phyloP scores from a whole-genome alignment of 176 grass and related monocot genomes.

The Musa acuminata region DNA sequence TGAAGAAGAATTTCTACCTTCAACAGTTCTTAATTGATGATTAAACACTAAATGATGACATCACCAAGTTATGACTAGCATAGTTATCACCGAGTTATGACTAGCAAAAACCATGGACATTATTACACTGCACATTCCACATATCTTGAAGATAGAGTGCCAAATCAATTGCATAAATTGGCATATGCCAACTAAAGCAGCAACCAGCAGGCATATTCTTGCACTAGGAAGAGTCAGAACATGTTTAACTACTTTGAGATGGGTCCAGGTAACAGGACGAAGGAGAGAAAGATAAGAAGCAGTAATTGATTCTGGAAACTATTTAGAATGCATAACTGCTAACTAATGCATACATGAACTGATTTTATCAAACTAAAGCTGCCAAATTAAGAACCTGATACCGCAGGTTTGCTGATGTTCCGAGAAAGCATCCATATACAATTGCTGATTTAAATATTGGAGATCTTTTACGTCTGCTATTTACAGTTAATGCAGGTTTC shows the following conservation, averaged over 20 bases:
- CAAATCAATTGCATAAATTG: background rate
- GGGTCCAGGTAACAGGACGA: background rate
- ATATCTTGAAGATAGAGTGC: too few species aligned
- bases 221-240: background rate
- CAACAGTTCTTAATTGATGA: too few species aligned
- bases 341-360: too few species aligned
- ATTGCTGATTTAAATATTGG: constrained; percentile 68
- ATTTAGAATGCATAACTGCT: background rate
- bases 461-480: constrained; percentile 39
- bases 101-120: too few species aligned
- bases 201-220: background rate
- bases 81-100: background rate
- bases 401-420: constrained; percentile 89
- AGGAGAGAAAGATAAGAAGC: background rate
- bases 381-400: constrained; percentile 55
- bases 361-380: constrained; percentile 7
- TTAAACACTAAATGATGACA: background rate
- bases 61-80: background rate
- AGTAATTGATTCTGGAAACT: background rate
- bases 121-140: too few species aligned
- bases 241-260: background rate
- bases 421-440: constrained; percentile 84
- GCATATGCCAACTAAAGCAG: background rate
- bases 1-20: too few species aligned
- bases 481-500: constrained; percentile 40